phyloP scores from a whole-genome alignment of 495 filamentous ascomycete genomes.

The Ramalina intermedia region DNA sequence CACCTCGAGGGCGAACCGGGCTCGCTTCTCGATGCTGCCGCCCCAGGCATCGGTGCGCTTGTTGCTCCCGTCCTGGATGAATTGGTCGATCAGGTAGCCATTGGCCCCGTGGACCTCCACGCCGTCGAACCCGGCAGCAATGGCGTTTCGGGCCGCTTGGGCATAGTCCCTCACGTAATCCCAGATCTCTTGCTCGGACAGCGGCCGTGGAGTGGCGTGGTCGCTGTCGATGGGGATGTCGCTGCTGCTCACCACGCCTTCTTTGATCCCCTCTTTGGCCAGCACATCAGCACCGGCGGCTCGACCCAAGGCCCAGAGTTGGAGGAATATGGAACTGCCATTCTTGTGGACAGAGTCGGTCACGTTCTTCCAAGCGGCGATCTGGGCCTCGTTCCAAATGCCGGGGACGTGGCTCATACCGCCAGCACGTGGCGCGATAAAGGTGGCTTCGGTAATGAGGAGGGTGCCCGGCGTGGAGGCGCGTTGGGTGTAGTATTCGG shows the following conservation, averaged over 20 bases:
- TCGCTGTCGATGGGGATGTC: constrained; percentile 26
- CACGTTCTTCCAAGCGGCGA: constrained; percentile 44
- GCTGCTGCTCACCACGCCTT: constrained; percentile 32
- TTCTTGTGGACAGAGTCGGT: constrained; percentile 53
- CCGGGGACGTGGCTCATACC: constrained; percentile 45
- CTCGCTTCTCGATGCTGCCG: constrained; percentile 57
- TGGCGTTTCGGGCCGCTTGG: constrained; percentile 44
- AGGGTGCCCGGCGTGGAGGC: constrained; percentile 45
- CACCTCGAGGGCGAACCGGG: constrained; percentile 51
- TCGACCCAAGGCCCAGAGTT: constrained; percentile 59
- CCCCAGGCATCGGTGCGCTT: constrained; percentile 51
- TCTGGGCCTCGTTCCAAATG: constrained; percentile 47
- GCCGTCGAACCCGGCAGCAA: constrained; percentile 60
- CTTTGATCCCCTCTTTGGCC: constrained; percentile 19
- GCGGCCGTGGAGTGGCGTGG: constrained; percentile 25
- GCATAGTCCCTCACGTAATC: constrained; percentile 42
- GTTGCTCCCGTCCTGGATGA: constrained; percentile 49
- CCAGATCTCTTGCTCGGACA: constrained; percentile 45
- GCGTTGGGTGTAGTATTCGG: constrained; percentile 49
- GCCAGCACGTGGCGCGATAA: constrained; percentile 39
- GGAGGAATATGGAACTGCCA: constrained; percentile 46
- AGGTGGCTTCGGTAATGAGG: constrained; percentile 50
- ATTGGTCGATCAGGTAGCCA: constrained; percentile 65
- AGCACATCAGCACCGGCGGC: constrained; percentile 28
- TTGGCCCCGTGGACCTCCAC: constrained; percentile 66